These are phyloP conservation scores for Aspergillus neoniger DNA, from an alignment of 2,329 filamentous ascomycete species.

Conservation along the genomic window DNA sequence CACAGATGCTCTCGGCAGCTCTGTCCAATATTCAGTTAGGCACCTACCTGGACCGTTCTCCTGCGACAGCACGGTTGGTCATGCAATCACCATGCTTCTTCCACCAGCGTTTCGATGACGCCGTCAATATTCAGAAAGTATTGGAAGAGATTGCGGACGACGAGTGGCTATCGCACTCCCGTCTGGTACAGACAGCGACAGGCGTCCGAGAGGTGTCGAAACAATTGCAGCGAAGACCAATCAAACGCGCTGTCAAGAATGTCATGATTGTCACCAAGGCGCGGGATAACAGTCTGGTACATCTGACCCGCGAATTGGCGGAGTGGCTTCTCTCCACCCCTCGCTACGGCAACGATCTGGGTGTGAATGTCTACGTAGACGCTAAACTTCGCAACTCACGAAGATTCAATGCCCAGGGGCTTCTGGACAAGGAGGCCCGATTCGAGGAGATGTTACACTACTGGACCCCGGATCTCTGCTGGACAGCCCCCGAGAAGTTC, in stretches of 20 bases:
- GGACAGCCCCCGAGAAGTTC: slow-evolving; percentile 90
- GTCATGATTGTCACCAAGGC: slow-evolving; percentile 99
- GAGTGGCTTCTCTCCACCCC: slow-evolving; percentile 87
- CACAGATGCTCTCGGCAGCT: slow-evolving; percentile 65
- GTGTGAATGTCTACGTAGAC: slow-evolving; percentile 97
- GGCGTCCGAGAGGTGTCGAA: slow-evolving; percentile 94
- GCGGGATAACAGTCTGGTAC: slow-evolving; percentile 88
- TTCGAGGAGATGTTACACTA: slow-evolving; percentile 86
- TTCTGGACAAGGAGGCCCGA: slow-evolving; percentile 72
- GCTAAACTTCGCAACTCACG: slow-evolving; percentile 86
- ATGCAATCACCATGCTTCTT: slow-evolving; percentile 96
- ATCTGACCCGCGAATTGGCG: slow-evolving; percentile 82
- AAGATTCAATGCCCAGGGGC: slow-evolving; percentile 75
- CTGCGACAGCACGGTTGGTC: slow-evolving; percentile 56
- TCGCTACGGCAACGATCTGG: slow-evolving; percentile 83
- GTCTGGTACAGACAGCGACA: slow-evolving; percentile 91
- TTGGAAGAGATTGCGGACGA: slow-evolving; percentile 88
- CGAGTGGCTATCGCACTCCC: slow-evolving; percentile 88
- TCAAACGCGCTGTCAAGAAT: slow-evolving; percentile 87
- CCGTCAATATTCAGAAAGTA: slow-evolving; percentile 91
- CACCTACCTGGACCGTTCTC: slow-evolving; percentile 45
- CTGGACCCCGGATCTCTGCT: slow-evolving; percentile 96
- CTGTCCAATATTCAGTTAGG: slow-evolving; percentile 54
- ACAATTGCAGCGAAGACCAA: slow-evolving; percentile 86
- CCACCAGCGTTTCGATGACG: slow-evolving; percentile 94